Evolutionary conservation across 768 basidiomycete genomes (phyloP).

Genomic region (Suillus decipiens): DNA sequence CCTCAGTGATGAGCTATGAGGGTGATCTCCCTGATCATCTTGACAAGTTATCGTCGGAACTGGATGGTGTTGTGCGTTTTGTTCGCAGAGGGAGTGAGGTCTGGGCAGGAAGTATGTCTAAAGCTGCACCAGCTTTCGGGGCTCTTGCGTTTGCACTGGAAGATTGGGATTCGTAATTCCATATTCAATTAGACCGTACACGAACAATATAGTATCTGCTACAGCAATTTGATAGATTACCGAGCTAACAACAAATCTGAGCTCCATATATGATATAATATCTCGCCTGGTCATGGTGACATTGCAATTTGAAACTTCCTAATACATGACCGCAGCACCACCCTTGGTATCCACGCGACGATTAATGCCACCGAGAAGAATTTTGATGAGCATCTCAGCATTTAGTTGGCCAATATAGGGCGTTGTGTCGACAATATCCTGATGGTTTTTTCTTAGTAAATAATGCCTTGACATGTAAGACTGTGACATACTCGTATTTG

Average conservation of each 20-base stretch:
- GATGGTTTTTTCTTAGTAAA: conserved; percentile 10
- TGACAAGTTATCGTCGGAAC: conserved; percentile 66
- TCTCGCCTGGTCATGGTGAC: not conserved
- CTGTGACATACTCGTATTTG: conserved; percentile 43
- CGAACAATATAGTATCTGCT: not conserved
- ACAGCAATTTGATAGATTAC: not conserved
- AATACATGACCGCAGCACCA: conserved; percentile 25
- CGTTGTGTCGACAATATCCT: conserved; percentile 77
- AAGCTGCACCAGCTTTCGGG: conserved; percentile 64
- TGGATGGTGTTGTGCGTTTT: conserved; percentile 73
- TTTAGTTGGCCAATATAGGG: conserved; percentile 48
- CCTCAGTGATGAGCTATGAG: conserved; percentile 35
- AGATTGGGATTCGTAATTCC: conserved; percentile 63
- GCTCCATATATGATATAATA: not conserved
- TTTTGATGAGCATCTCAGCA: conserved; percentile 56
- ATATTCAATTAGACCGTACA: not conserved
- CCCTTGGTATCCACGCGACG: conserved; percentile 46
- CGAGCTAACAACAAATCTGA: not conserved
- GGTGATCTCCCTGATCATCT: conserved; percentile 51
- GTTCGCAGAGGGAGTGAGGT: conserved; percentile 69
- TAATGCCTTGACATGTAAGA: not conserved
- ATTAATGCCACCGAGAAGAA: conserved; percentile 68
- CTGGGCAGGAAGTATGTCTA: conserved; percentile 60
- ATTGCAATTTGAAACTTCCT: not conserved
- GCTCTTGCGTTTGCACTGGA: conserved; percentile 76